Evolutionary conservation across 129 eudicot genomes (phyloP).

Genomic region (Pittosporum tobira): DNA sequence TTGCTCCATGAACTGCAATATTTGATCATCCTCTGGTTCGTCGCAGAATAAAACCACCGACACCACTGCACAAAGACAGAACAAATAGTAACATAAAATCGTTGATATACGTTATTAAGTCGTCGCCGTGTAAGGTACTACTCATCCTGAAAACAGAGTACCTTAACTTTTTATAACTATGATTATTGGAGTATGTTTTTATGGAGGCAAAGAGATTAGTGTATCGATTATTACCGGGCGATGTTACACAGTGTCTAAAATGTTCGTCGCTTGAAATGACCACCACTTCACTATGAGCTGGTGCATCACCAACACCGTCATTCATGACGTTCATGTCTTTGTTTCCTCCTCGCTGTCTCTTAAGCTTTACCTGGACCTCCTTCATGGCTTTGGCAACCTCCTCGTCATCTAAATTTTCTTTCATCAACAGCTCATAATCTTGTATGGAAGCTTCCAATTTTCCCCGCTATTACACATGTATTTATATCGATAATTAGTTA

Average conservation of each 20-base stretch:
- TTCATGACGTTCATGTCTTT: constrained; percentile 8
- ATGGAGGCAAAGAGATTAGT: too few species aligned
- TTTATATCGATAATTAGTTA: too few species aligned
- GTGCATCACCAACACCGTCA: not conserved
- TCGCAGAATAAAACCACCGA: constrained; percentile 30
- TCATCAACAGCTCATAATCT: constrained; percentile 51
- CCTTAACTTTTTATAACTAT: too few species aligned
- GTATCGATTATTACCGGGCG: constrained; percentile 35
- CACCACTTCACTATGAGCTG: constrained; percentile 8
- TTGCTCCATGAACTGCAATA: constrained; percentile 30
- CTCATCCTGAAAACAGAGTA: too few species aligned
- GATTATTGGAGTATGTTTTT: too few species aligned
- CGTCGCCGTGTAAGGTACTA: too few species aligned
- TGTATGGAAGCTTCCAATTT: constrained; percentile 66
- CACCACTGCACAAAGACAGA: constrained; percentile 16
- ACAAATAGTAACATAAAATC: too few species aligned
- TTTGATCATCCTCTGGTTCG: constrained; percentile 21
- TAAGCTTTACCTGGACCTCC: constrained; percentile 39
- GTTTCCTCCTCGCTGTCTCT: constrained; percentile 18
- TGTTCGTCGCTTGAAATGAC: constrained; percentile 24
- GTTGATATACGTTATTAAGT: too few species aligned
- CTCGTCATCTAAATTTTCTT: constrained; percentile 56
- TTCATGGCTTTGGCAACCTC: constrained; percentile 38
- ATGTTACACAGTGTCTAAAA: constrained; percentile 21
- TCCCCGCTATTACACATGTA: constrained; percentile 37